Evolutionary conservation across 2,329 filamentous ascomycete genomes (phyloP), one percentile per base, ranked within the genome.

Genomic region (Arthrobotrys iridis): DNA sequence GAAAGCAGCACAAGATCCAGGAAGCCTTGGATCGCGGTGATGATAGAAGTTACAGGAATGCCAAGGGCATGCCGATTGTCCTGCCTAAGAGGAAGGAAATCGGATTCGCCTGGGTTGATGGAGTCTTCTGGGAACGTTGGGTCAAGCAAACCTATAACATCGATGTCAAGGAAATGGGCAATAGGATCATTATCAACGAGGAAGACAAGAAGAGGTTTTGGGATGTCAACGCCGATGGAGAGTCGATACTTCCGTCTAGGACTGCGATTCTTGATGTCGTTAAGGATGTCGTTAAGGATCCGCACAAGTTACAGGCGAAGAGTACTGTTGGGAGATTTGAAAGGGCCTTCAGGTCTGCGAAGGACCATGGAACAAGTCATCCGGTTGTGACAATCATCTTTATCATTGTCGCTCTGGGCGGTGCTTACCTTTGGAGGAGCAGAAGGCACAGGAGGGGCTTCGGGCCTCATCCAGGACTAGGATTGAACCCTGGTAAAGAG

Each of bases 101-200:
- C 43, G 88, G 89, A 6, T 99, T 99, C 82, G 95, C 95, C 10
- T 99, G 95, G 95, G 93, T 98, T 10, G 95, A 99, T 81, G 93
- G 93, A 58, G 88, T 92, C 5, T 98, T 98, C 82, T 99, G 95
- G 95, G 93, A 98, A 83, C 88, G 94, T 77, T 99, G 95, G 95
- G 88, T 99, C 77, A 88, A 91, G 78, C 93, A 90, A n/a, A 97
- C 94, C 0, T 99, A 96, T 80, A 94, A 94, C 64, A 91, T 98
- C 78, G 91, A 96, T 79, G 89, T 95, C 30, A 86, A 85, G 76
- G 89, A 87, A 80, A 89, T 95, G 77, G 93, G 94, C 52, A 95
- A 98, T 82, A 89, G 92, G 77, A 92, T 99, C 65, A 91, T 99
- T 72, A 95, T 99, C 83, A 97, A 97, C 79, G 95, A 99, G 79